A percentile compares a stretch with the other conserved stretches of the same genome.
Evolutionary conservation across 2,329 filamentous ascomycete species (phyloP).

Genomic region (Aspergillus quadrilineatus): DNA sequence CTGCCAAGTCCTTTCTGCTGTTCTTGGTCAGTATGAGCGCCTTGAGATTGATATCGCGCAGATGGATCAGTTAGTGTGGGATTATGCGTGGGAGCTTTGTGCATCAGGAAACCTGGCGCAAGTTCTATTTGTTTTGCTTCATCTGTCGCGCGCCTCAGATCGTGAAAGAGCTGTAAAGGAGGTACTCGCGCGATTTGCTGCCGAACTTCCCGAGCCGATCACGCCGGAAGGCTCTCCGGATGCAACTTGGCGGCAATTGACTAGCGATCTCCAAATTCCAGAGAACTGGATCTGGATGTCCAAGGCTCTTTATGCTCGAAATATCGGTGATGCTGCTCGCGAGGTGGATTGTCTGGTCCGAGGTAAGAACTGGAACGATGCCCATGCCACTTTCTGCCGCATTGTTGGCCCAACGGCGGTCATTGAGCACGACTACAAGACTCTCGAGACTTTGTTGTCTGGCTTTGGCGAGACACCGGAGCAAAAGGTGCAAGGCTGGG

Average conservation of each 20-base stretch:
- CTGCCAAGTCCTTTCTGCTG: slow-evolving; percentile 61
- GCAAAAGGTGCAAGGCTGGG: slow-evolving; percentile 69
- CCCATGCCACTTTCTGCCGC: slow-evolving; percentile 77
- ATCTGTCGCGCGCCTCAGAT: slow-evolving; percentile 63
- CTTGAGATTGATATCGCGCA: slow-evolving; percentile 58
- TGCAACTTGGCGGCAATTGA: slow-evolving; percentile 59
- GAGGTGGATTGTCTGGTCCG: slow-evolving; percentile 80
- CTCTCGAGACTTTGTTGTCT: slow-evolving; percentile 66
- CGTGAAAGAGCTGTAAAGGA: slow-evolving; percentile 69
- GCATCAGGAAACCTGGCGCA: slow-evolving; percentile 66
- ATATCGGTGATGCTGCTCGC: slow-evolving; percentile 64
- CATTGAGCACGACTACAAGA: slow-evolving; percentile 75
- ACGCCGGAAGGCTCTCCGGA: slow-evolving; percentile 44
- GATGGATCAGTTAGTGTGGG: slow-evolving; percentile 64
- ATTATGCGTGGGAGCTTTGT: slow-evolving; percentile 54
- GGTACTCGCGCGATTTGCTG: slow-evolving; percentile 70
- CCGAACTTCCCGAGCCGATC: slow-evolving; percentile 60
- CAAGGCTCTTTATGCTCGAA: slow-evolving; percentile 77
- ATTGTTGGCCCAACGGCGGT: slow-evolving; percentile 79
- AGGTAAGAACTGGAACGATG: slow-evolving; percentile 73
- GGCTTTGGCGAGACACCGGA: slow-evolving; percentile 66
- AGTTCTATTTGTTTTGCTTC: slow-evolving; percentile 74
- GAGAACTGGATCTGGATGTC: slow-evolving; percentile 80
- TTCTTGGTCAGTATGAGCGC: slow-evolving; percentile 47
- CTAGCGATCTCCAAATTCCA: slow-evolving; percentile 68